Evolutionary conservation across 345 rosid genomes (phyloP).

Genomic region (Mangifera indica): DNA sequence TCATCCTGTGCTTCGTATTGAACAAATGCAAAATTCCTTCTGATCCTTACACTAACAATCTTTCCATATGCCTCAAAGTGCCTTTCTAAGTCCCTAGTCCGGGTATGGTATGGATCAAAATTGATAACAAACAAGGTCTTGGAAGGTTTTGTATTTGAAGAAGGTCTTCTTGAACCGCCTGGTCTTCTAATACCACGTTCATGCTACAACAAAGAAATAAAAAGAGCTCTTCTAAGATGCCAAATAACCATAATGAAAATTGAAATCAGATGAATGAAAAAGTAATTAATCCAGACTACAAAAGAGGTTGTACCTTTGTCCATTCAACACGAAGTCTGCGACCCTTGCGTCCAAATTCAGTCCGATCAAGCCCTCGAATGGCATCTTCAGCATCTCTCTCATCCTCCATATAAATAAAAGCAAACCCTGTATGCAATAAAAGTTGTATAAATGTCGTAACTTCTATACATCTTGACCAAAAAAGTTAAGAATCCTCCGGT

Average conservation of each 20-base stretch:
- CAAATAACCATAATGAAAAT: background rate
- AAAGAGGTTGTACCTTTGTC: constrained; percentile 66
- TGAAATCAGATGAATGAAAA: background rate
- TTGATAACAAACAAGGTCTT: constrained; percentile 93
- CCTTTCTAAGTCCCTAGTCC: constrained; percentile 88
- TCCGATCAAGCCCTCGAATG: constrained; percentile 77
- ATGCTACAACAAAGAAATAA: constrained; percentile 43
- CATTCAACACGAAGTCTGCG: constrained; percentile 96
- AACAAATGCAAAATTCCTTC: constrained; percentile 94
- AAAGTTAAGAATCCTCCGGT: constrained; percentile 34
- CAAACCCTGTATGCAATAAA: constrained; percentile 56
- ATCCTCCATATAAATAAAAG: constrained; percentile 93
- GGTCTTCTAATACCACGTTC: constrained; percentile 73
- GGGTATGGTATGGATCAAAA: constrained; percentile 78
- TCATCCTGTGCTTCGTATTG: constrained; percentile 89
- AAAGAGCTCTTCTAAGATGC: background rate
- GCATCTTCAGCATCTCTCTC: constrained; percentile 99
- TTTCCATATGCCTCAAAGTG: constrained; percentile 94
- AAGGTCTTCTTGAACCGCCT: constrained; percentile 59
- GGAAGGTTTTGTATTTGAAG: constrained; percentile 67
- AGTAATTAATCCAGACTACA: background rate
- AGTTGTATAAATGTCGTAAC: background rate
- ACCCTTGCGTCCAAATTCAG: constrained; percentile 85
- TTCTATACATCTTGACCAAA: background rate
- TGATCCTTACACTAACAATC: constrained; percentile 81